Base-by-base conservation (phyloP, 208 protist species). In the Crithidia sp. region DNA sequence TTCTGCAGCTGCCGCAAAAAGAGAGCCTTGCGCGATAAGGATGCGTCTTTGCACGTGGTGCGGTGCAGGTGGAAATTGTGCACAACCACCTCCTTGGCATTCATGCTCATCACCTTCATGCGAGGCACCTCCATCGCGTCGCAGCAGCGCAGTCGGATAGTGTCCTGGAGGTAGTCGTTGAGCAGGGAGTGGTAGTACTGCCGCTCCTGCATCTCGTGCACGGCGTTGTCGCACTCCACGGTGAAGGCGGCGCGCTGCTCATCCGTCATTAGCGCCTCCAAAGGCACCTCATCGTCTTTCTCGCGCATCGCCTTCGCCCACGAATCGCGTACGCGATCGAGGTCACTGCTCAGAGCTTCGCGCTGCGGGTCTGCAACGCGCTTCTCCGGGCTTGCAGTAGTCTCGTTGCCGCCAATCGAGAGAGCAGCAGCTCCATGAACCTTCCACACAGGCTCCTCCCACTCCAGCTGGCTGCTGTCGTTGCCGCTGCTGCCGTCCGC, bases 1-100 rank as follows among this genome's bases (percentile, higher is more conserved):
- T 74, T 53, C 59, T 97, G 86, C 12, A 96, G 58, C 55, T 79
- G 66, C 14, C 94, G 79, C 59, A 97, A 36, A 68, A 96, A 95
- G n/a, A 82, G 73, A 17, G 95, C 56, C 71, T 97, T 98, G 69
- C 81, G 76, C 14, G 87, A 81, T 19, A 98, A 36, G 10, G 63
- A 72, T 47, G 76, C 62, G 40, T 69, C 57, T 14, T 67, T 60
- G 55, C 76, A 71, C 13, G 77, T 63, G 17, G 16, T 44, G 69
- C 89, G 91, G 40, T 74, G 72, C 7, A 93, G 74, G 63, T 95
- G 87, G 76, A 92, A 98, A 77, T 96, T 98, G 77, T 92, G 82
- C 73, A 93, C 89, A 67, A 87, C 76, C 16, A 91, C 45, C 19
- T 53, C 68, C 45, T 56, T 58, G 40, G 64, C 75, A 10, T 64